phyloP scores from a whole-genome alignment of 306 rosid species.

The Lathyrus sativus region DNA sequence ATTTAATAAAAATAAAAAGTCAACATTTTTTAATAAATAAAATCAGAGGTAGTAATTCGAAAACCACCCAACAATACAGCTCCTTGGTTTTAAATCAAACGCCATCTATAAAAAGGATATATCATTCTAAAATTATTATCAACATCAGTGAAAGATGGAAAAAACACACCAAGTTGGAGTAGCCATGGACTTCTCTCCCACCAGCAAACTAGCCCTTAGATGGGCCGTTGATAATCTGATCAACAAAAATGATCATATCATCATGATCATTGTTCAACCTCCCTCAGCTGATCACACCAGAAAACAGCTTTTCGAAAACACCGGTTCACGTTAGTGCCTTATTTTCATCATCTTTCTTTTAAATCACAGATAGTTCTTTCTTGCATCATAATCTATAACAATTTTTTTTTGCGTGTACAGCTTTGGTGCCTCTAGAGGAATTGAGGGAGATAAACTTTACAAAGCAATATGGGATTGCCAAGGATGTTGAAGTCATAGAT shows the following conservation, averaged over 20 bases:
- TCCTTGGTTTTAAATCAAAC: background rate
- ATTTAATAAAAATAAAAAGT: too few species aligned
- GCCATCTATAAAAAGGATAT: slow-evolving; percentile 14
- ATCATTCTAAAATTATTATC: background rate
- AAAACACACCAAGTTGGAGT: slow-evolving; percentile 58
- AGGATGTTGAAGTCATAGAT: slow-evolving; percentile 62
- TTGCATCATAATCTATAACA: background rate
- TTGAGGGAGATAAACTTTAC: slow-evolving; percentile 59
- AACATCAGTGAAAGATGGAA: slow-evolving; percentile 37
- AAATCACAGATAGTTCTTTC: background rate
- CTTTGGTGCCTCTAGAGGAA: slow-evolving; percentile 83
- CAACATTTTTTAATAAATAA: too few species aligned
- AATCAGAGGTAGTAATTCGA: background rate
- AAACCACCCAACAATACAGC: slow-evolving; percentile 6
- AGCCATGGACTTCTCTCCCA: slow-evolving; percentile 74
- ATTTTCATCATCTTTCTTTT: background rate
- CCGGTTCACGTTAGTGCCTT: slow-evolving; percentile 60
- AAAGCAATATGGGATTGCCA: slow-evolving; percentile 74
- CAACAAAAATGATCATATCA: slow-evolving; percentile 50
- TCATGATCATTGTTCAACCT: slow-evolving; percentile 69
- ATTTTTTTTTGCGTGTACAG: slow-evolving; percentile 35
- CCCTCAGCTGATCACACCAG: slow-evolving; percentile 58
- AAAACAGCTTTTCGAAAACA: slow-evolving; percentile 62
- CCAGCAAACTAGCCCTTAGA: slow-evolving; percentile 71
- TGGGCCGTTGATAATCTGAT: slow-evolving; percentile 70